Base-by-base conservation (phyloP, 2,329 filamentous ascomycete species). In the Colletotrichum gigasporum region DNA sequence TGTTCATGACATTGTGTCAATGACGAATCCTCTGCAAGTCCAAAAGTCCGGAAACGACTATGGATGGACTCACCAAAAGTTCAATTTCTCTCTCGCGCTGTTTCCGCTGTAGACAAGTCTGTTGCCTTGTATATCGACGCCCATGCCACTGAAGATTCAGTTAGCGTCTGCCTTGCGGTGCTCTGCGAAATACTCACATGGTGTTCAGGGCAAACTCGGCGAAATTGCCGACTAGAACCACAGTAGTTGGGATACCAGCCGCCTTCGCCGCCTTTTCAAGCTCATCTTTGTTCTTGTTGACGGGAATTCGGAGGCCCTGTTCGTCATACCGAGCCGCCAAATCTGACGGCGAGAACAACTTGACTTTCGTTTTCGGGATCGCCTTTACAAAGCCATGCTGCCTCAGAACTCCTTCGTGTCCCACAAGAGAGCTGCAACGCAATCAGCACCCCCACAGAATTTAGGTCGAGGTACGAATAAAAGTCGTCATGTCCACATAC, bases 311-410 rank as follows among this genome's bases (percentile, higher is more conserved):
- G 3, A 72, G 39, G 1, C 69, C 72, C 42, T 71, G 64, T 48
- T 72, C 68, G 14, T 71, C 70, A 12, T 62, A 67, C 7, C 67
- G 69, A 20, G 69, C 57, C 8, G 65, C 71, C 18, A 74, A 62
- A 12, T 74, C 68, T 1, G 71, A 75, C 2, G 71, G 72, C 24
- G 74, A 69, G 44, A 74, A 74, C 1, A 74, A 45, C 47, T 72
- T 70, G 5, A 74, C 72, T 3, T 68, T 66, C 2, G 71, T 67
- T 20, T 71, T 66, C 0, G 72, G 71, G 12, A 75, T 72, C 0
- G 72, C 71, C 26, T 67, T 69, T 30, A 74, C 45, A 48, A 75
- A 73, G 20, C 22, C 69, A 28, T 68, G 69, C 34, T 74, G 71
- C 24, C 53, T 66, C 6, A 48, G 7, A 12, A 71, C 39, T 1